phyloP scores from a whole-genome alignment of 202 grass and related monocot species.

The Carex arenaria region DNA sequence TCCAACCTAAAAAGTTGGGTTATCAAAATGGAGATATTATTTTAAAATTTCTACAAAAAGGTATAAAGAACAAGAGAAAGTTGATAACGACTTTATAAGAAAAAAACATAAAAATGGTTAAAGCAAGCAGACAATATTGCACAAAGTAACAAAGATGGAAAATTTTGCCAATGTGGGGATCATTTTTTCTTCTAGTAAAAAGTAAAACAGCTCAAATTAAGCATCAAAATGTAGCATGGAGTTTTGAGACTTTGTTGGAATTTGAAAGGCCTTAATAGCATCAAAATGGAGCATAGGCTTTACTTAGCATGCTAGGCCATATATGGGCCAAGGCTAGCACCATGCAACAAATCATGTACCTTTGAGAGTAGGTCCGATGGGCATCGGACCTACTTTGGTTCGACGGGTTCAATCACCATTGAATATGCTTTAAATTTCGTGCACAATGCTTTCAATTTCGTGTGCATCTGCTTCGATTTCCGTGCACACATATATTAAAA shows the following conservation, averaged over 20 bases:
- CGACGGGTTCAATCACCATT: too few species aligned
- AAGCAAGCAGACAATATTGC: not conserved
- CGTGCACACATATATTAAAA: too few species aligned
- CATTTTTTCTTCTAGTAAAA: too few species aligned
- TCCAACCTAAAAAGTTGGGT: constrained; percentile 6
- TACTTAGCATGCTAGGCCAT: not conserved
- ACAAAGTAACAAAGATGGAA: not conserved
- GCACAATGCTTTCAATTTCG: too few species aligned
- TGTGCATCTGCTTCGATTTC: too few species aligned
- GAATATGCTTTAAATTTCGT: too few species aligned
- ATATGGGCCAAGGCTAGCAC: not conserved
- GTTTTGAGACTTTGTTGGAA: not conserved
- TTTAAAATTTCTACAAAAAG: not conserved
- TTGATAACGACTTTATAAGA: not conserved
- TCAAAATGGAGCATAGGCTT: not conserved
- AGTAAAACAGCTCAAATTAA: too few species aligned
- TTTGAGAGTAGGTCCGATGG: too few species aligned
- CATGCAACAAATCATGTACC: not conserved
- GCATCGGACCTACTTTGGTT: too few species aligned
- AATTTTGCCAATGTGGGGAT: too few species aligned
- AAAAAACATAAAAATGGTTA: not conserved
- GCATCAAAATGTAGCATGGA: not conserved
- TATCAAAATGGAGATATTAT: not conserved
- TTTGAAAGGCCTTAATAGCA: not conserved
- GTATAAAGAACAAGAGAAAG: not conserved